These are phyloP conservation scores for Plantago coronopus DNA, from an alignment of 305 asterid species.

Conservation along the genomic window DNA sequence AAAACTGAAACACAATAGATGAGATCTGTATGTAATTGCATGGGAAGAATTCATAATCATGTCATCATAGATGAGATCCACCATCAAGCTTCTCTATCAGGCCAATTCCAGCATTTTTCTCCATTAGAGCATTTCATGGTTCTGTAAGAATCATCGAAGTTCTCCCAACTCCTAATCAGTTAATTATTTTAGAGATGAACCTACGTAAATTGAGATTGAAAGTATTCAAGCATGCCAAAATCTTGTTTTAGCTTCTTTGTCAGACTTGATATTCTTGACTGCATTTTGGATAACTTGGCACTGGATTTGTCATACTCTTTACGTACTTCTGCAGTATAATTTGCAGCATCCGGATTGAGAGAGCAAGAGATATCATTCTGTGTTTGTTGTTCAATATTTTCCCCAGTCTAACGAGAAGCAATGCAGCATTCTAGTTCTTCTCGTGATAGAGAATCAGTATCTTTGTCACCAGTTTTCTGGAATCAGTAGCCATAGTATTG, in stretches of 20 bases:
- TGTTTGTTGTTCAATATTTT: slow-evolving; percentile 47
- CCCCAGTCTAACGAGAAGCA: slow-evolving; percentile 96
- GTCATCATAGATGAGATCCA: slow-evolving; percentile 20
- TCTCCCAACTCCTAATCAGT: slow-evolving; percentile 76
- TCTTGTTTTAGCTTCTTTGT: slow-evolving; percentile 77
- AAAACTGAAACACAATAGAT: too few relatives aligned
- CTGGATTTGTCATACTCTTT: slow-evolving; percentile 83
- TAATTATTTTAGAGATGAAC: slow-evolving; percentile 16
- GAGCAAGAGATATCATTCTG: slow-evolving; percentile 44
- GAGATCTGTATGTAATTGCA: too few relatives aligned
- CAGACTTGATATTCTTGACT: slow-evolving; percentile 88
- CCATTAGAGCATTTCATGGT: slow-evolving; percentile 72
- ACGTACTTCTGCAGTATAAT: slow-evolving; percentile 68
- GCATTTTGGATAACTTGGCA: slow-evolving; percentile 76
- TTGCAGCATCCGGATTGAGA: slow-evolving; percentile 35
- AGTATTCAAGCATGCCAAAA: slow-evolving; percentile 53
- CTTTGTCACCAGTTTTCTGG: slow-evolving; percentile 43
- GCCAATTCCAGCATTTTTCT: slow-evolving; percentile 98
- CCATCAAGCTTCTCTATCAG: slow-evolving; percentile 82
- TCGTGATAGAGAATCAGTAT: slow-evolving; percentile 63
- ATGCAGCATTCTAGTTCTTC: slow-evolving; percentile 91
- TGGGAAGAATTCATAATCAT: slow-evolving; percentile 14
- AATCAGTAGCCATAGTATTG: too few relatives aligned
- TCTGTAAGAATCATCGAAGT: slow-evolving; percentile 71
- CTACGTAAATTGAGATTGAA: slow-evolving; percentile 19